Evolutionary conservation across 1,284 basidiomycete genomes (phyloP).

Genomic region (Bjerkandera adusta): DNA sequence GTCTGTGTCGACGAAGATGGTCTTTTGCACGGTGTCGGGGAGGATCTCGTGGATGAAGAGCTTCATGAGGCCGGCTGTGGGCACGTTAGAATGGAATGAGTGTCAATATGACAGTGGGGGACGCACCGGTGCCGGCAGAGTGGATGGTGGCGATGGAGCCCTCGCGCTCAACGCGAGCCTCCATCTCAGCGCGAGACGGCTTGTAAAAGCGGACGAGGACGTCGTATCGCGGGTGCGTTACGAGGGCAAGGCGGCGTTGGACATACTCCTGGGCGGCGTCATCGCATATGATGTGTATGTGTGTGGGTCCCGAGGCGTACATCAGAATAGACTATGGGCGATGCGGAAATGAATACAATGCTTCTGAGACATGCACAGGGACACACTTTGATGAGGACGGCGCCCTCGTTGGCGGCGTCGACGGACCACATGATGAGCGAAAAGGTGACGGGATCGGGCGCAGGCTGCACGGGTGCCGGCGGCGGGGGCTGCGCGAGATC

Average conservation of each 20-base stretch:
- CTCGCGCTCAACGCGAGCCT: slow-evolving; percentile 42
- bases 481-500: neutral
- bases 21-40: slow-evolving; percentile 36
- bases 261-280: slow-evolving; percentile 37
- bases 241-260: slow-evolving; percentile 34
- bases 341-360: slow-evolving; percentile 3
- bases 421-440: slow-evolving; percentile 45
- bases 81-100: slow-evolving; percentile 5
- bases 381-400: slow-evolving; percentile 43
- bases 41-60: slow-evolving; percentile 45
- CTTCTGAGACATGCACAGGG: neutral
- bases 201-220: slow-evolving; percentile 41
- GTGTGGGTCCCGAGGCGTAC: slow-evolving; percentile 39
- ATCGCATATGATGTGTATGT: slow-evolving; percentile 50
- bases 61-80: slow-evolving; percentile 43
- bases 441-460: slow-evolving; percentile 36
- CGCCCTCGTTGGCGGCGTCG: slow-evolving; percentile 42
- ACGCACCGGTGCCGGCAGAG: slow-evolving; percentile 44
- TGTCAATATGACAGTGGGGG: neutral
- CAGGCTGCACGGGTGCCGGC: neutral
- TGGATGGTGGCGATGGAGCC: slow-evolving; percentile 44
- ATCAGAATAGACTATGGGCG: slow-evolving; percentile 40
- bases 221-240: slow-evolving; percentile 35
- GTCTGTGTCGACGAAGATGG: slow-evolving; percentile 49
- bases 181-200: slow-evolving; percentile 38